Evolutionary conservation across 2,329 filamentous ascomycete species (phyloP), one percentile per base, ranked within the genome.

Genomic region (Arthrobotrys megalospora): DNA sequence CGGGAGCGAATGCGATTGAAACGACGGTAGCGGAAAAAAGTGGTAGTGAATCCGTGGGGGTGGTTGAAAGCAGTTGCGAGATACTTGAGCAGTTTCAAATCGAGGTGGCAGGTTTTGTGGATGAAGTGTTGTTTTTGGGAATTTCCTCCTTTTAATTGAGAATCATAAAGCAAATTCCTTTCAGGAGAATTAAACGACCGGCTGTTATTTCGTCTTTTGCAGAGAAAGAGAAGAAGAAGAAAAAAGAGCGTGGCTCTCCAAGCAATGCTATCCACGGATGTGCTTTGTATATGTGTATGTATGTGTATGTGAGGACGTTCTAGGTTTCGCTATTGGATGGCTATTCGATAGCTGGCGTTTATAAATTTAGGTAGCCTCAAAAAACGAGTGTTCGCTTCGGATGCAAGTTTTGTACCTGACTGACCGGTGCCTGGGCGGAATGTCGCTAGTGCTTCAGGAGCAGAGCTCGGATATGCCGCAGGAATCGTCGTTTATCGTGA

Each of bases 401-500:
- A 24, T 48, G 45, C 19, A 24, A 21, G 45, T 7, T 48, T 58
- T 60, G 55, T 60, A 43, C 55, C 55, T 60, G 55, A 45, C 41
- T 38, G 36, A 21, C 52, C 5, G 55, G 24, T 43, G 55, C 55
- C 55, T 60, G 55, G 36, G 28, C 55, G 66, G 73, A 77, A 77
- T 77, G 73, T 70, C 72, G 72, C 72, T 65, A 76, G 65, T 69
- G 65, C 64, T 76, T 65, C 65, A 65, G 65, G 72, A 76, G 16
- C 47, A 68, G 64, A 76, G 64, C 53, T 64, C 63, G 71, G 63
- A 76, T 76, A 76, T 76, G 62, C 68, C 43, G 55, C n/a, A 38
- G 50, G 19, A 63, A 63, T 24, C 48, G 34, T 55, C 50, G 50
- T 52, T 47, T 65, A 65, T 48, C 45, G 45, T 50, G 24, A n/a